Evolutionary conservation across 495 filamentous ascomycete species (phyloP).

Genomic region (Xylaria flabelliformis): DNA sequence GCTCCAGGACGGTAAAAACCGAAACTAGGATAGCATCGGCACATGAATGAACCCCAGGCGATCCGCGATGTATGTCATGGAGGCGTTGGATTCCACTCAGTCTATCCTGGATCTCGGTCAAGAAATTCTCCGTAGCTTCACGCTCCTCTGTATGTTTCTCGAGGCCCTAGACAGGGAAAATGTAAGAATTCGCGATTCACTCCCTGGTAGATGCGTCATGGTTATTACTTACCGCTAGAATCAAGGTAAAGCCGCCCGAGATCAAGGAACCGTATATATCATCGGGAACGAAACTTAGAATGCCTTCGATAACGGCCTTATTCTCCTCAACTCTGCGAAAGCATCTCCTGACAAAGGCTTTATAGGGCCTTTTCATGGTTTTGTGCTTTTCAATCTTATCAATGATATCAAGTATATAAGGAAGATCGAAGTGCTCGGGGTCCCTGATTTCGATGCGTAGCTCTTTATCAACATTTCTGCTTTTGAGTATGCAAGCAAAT

Average conservation of each 20-base stretch:
- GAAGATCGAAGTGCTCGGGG: neutral
- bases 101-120: neutral
- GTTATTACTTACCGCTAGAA: neutral
- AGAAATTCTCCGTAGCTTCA: neutral
- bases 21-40: neutral
- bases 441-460: neutral
- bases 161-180: neutral
- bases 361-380: neutral
- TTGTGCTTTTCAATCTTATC: neutral
- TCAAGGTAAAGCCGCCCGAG: neutral
- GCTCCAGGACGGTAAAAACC: neutral
- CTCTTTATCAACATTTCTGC: constrained; percentile 2
- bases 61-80: neutral
- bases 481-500: neutral
- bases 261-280: neutral
- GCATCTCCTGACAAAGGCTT: neutral
- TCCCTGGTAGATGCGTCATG: neutral
- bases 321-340: neutral
- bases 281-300: neutral
- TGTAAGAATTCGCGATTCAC: neutral
- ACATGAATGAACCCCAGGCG: neutral
- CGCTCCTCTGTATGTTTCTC: neutral
- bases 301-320: neutral
- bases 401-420: neutral
- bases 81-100: neutral